Base-by-base conservation (phyloP, 2,329 filamentous ascomycete species). In the Pseudogymnoascus sp. region DNA sequence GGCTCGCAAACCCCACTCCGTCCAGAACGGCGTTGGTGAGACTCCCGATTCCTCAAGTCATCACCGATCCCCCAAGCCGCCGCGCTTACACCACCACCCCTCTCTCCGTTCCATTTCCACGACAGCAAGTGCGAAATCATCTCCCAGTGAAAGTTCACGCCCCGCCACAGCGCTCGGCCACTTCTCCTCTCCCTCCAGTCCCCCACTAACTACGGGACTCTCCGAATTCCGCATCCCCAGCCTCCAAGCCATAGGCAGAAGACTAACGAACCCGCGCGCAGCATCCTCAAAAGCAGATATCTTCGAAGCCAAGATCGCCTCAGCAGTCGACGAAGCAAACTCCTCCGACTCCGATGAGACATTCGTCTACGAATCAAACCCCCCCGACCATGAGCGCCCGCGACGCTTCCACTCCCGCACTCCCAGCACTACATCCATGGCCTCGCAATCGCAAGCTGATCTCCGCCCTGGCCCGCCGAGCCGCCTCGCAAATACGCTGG, bases 301-400 rank as follows among this genome's bases (percentile, higher is more conserved):
- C 61, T 99, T 99, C 74, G 95, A 97, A 78, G 92, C 93, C 69
- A 96, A 96, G 73, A 92, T 99, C 69, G 93, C 93, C 60, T 97
- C 88, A 74, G 93, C 93, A 7, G 92, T 99, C 61, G 93, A 97
- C 73, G 93, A 97, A 75, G 92, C 91, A 50, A 90, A 97, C 75
- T 96, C 93, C 11, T 97, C 93, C 5, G 95, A 99, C 74, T 97
- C 93, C 1, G 95, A 97, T 71, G 95, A 97, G 76, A 97, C 95
- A 0, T 99, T 97, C 75, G 95, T 99, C 14, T 99, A 99, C 77
- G 95, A 99, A 75, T 97, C 95, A 25, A 99, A 99, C 72, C 95
- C 93, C 8, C 90, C 91, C 61, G 86, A 89, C 68, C 80, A 78
- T 59, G 84, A 87, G 62, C 80, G 85, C 42, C 84, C 84, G n/a